Percentiles rank a stretch among this genome's conserved stretches.
These are phyloP conservation scores for Fusarium protoensiforme DNA, from an alignment of 2,329 filamentous ascomycete species.

Conservation along the genomic window DNA sequence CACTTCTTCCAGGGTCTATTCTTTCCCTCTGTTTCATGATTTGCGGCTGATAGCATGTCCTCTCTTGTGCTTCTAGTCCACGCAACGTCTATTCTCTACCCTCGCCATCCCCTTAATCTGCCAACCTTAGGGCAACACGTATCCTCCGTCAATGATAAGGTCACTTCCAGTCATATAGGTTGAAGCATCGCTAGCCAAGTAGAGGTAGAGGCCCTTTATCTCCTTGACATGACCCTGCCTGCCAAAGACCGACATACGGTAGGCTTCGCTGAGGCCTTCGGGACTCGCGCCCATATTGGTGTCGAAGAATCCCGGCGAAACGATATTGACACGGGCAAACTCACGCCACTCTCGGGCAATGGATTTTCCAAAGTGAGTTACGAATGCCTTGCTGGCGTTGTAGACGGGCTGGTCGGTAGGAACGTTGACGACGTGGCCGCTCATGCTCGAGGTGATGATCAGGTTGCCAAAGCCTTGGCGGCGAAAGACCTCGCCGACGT, in stretches of 20 bases:
- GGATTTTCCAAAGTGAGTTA: constrained; percentile 64
- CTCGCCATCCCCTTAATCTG: not conserved
- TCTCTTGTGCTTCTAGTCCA: not conserved
- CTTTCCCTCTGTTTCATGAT: not conserved
- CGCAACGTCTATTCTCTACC: not conserved
- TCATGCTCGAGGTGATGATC: constrained; percentile 62
- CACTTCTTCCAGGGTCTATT: not conserved
- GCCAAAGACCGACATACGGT: constrained; percentile 62
- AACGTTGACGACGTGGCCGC: constrained; percentile 59
- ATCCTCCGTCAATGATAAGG: constrained; percentile 17
- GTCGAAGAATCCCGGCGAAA: constrained; percentile 59
- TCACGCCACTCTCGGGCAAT: constrained; percentile 65
- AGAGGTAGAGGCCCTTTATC: constrained; percentile 68
- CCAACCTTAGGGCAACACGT: not conserved
- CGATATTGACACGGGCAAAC: constrained; percentile 65
- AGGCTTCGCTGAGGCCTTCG: constrained; percentile 55
- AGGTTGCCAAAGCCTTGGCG: constrained; percentile 56
- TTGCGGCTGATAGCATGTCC: not conserved
- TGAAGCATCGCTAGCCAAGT: constrained; percentile 59
- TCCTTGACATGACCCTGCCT: constrained; percentile 72
- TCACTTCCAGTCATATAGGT: constrained; percentile 17
- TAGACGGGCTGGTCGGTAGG: constrained; percentile 64
- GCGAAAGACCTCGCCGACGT: constrained; percentile 54
- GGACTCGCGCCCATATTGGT: constrained; percentile 61
- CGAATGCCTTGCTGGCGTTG: constrained; percentile 64